These are phyloP conservation scores for Berberis vulgaris DNA, from an alignment of 164 flowering plant genomes.

Conservation along the genomic window DNA sequence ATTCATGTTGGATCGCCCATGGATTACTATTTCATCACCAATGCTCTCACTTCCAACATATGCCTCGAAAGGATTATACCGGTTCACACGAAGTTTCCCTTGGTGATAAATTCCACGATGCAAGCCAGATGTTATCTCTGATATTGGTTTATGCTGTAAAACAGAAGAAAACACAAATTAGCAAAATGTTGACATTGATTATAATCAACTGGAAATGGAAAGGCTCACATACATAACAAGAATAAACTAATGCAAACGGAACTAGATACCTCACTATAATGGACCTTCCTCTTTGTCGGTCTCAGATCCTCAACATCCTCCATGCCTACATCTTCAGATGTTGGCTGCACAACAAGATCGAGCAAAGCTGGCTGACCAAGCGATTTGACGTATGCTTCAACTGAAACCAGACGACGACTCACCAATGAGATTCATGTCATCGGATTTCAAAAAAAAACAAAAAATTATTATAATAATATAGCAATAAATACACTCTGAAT, in stretches of 20 bases:
- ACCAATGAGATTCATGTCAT: neutral
- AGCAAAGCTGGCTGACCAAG: conserved; percentile 77
- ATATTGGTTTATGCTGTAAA: conserved; percentile 95
- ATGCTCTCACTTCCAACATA: conserved; percentile 99
- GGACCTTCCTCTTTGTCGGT: conserved; percentile 79
- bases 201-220: no score
- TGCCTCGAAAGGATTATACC: conserved; percentile 98
- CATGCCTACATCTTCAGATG: conserved; percentile 65
- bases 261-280: conserved; percentile 67
- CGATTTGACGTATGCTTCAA: conserved; percentile 83
- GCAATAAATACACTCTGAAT: no score
- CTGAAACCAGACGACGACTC: conserved; percentile 30
- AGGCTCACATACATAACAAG: no score
- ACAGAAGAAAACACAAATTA: conserved; percentile 1
- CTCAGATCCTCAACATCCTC: conserved; percentile 77
- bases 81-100: conserved; percentile 97
- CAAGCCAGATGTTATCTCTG: conserved; percentile 89
- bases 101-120: conserved; percentile 91
- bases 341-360: conserved; percentile 72
- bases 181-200: neutral
- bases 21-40: conserved; percentile 88
- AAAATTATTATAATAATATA: no score
- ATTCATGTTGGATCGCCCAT: conserved; percentile 90
- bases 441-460: no score
- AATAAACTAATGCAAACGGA: neutral